phyloP scores from a whole-genome alignment of 192 early-diverging fungal species.

The Umbelopsis isabellina region DNA sequence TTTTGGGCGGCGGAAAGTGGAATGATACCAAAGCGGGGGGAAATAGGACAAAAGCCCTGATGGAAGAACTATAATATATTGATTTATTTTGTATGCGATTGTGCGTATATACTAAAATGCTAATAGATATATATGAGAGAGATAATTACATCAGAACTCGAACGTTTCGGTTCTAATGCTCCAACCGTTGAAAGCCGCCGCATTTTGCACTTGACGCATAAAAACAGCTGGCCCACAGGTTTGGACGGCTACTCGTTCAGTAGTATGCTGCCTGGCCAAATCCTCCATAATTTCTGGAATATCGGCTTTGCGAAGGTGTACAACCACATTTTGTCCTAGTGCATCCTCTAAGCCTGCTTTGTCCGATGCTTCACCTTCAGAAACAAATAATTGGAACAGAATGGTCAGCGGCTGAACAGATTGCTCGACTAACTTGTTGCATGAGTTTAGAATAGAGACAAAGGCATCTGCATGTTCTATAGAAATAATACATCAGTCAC shows the following conservation, averaged over 20 bases:
- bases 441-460: slow-evolving; percentile 24
- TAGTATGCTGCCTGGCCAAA: slow-evolving; percentile 1
- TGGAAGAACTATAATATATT: too few species aligned
- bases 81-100: too few species aligned
- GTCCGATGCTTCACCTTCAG: slow-evolving; percentile 1
- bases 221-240: slow-evolving; percentile 43
- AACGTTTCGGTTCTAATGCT: slow-evolving; percentile 44
- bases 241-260: slow-evolving; percentile 33
- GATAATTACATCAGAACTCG: slow-evolving; percentile 33
- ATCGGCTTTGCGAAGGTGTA: not conserved
- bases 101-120: too few species aligned
- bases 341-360: not conserved
- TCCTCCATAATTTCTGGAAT: not conserved
- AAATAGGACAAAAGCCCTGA: too few species aligned
- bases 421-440: slow-evolving; percentile 3
- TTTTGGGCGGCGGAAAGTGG: too few species aligned
- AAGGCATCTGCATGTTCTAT: slow-evolving; percentile 31
- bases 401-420: slow-evolving; percentile 27
- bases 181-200: slow-evolving; percentile 30
- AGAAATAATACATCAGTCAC: not conserved
- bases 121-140: too few species aligned
- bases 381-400: slow-evolving; percentile 27
- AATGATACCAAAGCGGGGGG: too few species aligned
- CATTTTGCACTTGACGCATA: slow-evolving; percentile 34
- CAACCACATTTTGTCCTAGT: not conserved